Conservation (phyloP, 2,329 filamentous ascomycete species). For the Trichoderma hamatum region DNA sequence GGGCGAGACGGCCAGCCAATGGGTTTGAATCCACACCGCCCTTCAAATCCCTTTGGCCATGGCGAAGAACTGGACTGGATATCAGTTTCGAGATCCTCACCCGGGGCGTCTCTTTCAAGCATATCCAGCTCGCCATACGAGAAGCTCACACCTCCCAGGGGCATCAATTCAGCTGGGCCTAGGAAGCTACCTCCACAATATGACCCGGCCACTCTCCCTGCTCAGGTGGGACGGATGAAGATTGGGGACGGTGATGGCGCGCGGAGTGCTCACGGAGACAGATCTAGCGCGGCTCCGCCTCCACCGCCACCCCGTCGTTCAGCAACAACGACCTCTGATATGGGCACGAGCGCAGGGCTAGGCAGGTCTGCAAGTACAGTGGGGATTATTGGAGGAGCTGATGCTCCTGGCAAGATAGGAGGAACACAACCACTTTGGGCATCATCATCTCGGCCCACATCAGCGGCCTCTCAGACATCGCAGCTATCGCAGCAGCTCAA, state of each 20-base stretch:
- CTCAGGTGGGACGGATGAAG: conserved; percentile 50
- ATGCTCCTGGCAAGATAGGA: conserved; percentile 30
- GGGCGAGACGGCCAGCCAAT: conserved; percentile 55
- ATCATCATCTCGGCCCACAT: conserved; percentile 39
- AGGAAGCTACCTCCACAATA: conserved; percentile 57
- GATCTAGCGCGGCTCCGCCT: conserved; percentile 42
- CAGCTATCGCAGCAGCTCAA: conserved; percentile 39
- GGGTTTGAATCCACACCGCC: conserved; percentile 71
- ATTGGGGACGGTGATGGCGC: conserved; percentile 45
- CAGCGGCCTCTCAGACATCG: conserved; percentile 41
- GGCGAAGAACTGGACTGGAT: conserved; percentile 86
- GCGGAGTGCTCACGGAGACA: conserved; percentile 20
- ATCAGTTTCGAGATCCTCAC: conserved; percentile 58
- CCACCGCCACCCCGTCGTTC: conserved; percentile 53
- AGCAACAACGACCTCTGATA: conserved; percentile 33
- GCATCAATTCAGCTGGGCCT: conserved; percentile 49
- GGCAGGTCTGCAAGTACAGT: conserved; percentile 29
- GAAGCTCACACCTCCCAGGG: conserved; percentile 55
- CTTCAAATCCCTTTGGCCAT: conserved; percentile 78
- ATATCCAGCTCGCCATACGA: conserved; percentile 64
- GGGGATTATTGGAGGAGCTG: conserved; percentile 2
- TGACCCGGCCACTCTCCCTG: conserved; percentile 51
- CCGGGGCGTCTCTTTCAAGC: conserved; percentile 58
- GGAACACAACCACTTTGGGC: conserved; percentile 36
- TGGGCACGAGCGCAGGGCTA: conserved; percentile 26